A percentile compares a stretch with the other conserved stretches of the same genome.
Conservation (phyloP, 495 filamentous ascomycete species). For the Ascodesmis nigricans region DNA sequence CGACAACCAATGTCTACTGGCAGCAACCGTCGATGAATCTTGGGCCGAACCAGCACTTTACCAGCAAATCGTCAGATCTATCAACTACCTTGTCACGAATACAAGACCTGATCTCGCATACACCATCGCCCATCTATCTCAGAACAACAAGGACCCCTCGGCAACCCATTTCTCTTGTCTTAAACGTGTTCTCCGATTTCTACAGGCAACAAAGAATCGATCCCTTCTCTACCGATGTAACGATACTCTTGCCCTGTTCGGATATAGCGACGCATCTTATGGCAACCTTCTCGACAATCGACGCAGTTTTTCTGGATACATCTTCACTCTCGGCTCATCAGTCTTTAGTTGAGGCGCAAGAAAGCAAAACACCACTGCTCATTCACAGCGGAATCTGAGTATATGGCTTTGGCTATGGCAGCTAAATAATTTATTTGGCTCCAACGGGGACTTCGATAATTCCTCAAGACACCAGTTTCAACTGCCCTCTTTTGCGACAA, state of each 20-base stretch:
- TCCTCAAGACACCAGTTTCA: neutral
- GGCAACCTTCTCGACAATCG: neutral
- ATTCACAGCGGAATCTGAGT: conserved; percentile 4
- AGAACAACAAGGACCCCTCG: conserved; percentile 3
- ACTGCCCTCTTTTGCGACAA: conserved; percentile 1
- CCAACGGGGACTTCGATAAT: neutral
- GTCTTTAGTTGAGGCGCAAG: neutral
- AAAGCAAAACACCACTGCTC: conserved; percentile 2
- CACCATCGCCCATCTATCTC: conserved; percentile 2
- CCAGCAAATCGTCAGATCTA: conserved; percentile 6
- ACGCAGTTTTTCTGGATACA: conserved; percentile 3
- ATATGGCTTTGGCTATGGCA: conserved; percentile 2
- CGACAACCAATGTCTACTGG: neutral
- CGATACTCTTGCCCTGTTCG: too few species aligned
- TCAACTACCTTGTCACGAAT: conserved; percentile 7
- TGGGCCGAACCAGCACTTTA: neutral
- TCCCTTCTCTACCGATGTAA: neutral
- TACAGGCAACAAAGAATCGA: neutral
- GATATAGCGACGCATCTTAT: too few species aligned
- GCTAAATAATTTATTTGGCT: conserved; percentile 6
- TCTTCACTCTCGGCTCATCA: neutral
- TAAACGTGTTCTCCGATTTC: conserved; percentile 6
- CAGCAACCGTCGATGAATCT: neutral
- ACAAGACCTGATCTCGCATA: conserved; percentile 12
- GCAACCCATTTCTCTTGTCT: neutral